These are phyloP conservation scores for Candida michaelii DNA, from an alignment of 805 yeast genomes.

Conservation along the genomic window DNA sequence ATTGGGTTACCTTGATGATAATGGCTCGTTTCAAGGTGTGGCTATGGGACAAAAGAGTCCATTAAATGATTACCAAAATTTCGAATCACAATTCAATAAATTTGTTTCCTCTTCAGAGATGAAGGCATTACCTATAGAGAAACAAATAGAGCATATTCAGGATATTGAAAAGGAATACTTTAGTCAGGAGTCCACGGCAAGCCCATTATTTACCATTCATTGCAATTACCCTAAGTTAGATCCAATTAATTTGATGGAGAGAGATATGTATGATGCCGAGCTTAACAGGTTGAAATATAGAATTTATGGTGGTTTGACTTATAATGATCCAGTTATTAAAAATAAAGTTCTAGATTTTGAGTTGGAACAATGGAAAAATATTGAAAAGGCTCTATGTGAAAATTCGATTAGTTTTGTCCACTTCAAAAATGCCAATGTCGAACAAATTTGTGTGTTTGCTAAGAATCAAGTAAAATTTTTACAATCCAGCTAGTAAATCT, in stretches of 20 bases:
- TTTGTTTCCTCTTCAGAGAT: constrained; percentile 10
- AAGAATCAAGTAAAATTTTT: constrained; percentile 30
- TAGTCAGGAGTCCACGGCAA: constrained; percentile 14
- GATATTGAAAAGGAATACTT: constrained; percentile 19
- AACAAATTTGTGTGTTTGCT: constrained; percentile 26
- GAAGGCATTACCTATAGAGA: constrained; percentile 17
- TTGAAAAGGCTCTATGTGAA: constrained; percentile 26
- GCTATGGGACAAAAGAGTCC: constrained; percentile 38
- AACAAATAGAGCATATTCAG: constrained; percentile 26
- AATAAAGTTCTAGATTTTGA: constrained; percentile 27
- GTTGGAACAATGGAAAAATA: constrained; percentile 29
- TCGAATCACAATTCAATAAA: constrained; percentile 9
- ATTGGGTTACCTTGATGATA: constrained; percentile 28
- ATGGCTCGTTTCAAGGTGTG: constrained; percentile 31
- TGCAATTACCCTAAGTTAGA: constrained; percentile 39
- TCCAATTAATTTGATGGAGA: constrained; percentile 24
- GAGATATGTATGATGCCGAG: constrained; percentile 26
- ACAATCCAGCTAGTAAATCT: constrained; percentile 1
- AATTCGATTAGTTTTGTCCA: constrained; percentile 24
- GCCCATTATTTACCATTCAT: constrained; percentile 31
- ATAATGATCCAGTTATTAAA: constrained; percentile 16
- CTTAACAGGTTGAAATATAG: constrained; percentile 26
- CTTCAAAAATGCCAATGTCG: constrained; percentile 20
- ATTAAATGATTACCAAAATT: constrained; percentile 20
- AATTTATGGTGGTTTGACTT: constrained; percentile 25